Evolutionary conservation across 2,329 filamentous ascomycete genomes (phyloP).

Genomic region (Dactylonectria macrodidyma): DNA sequence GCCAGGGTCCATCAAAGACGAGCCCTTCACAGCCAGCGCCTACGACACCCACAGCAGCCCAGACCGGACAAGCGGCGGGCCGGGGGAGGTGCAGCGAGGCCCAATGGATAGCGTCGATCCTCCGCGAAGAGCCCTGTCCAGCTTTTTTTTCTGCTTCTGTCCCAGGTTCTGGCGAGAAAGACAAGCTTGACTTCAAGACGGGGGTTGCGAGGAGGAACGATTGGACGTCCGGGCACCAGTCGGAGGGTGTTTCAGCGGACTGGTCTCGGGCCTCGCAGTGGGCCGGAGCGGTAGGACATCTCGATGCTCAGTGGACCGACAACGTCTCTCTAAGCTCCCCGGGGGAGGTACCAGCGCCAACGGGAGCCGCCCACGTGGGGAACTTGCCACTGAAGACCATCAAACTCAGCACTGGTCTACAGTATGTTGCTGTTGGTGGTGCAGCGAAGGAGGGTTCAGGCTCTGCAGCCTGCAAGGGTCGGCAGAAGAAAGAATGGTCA

Average conservation of each 20-base stretch:
- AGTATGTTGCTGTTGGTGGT: too few species aligned
- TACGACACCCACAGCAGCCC: not conserved
- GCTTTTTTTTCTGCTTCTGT: constrained; percentile 2
- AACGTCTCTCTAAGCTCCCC: not conserved
- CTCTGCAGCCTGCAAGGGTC: too few species aligned
- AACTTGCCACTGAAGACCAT: constrained; percentile 22
- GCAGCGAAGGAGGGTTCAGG: too few species aligned
- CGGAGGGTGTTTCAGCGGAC: constrained; percentile 45
- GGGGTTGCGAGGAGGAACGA: constrained; percentile 41
- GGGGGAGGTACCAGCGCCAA: constrained; percentile 15
- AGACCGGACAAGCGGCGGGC: not conserved
- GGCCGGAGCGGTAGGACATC: not conserved
- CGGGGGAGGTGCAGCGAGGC: not conserved
- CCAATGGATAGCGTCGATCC: constrained; percentile 26
- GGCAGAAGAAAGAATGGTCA: too few species aligned
- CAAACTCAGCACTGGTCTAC: constrained; percentile 16
- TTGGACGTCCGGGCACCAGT: constrained; percentile 38
- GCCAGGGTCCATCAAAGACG: too few species aligned
- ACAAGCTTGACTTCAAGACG: constrained; percentile 38
- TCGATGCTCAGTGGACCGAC: not conserved
- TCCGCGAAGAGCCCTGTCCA: constrained; percentile 14
- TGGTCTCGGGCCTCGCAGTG: constrained; percentile 14
- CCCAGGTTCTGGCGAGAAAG: constrained; percentile 4
- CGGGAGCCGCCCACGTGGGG: constrained; percentile 24
- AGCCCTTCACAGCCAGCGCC: constrained; percentile 9